Conservation (phyloP, 305 asterid genomes). For the Fraxinus latifolia region DNA sequence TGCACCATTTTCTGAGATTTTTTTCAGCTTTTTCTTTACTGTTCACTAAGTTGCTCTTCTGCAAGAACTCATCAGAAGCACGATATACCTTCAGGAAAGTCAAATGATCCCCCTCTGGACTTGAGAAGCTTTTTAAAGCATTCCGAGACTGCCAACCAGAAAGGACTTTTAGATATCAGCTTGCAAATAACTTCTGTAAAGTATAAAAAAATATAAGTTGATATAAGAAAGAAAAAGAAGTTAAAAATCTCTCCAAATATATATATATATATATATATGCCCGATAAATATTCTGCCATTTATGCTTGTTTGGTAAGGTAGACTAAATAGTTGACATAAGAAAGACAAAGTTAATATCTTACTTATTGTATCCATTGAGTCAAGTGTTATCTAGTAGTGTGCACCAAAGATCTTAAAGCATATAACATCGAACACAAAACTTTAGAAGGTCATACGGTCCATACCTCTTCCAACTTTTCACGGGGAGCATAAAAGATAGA, state of each 20-base stretch:
- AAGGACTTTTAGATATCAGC: slow-evolving; percentile 19
- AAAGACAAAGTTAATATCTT: background rate
- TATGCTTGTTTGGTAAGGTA: background rate
- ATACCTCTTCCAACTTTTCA: slow-evolving; percentile 94
- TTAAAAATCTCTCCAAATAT: background rate
- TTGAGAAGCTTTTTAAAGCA: slow-evolving; percentile 73
- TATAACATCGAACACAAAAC: background rate
- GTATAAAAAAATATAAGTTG: slow-evolving; percentile 8
- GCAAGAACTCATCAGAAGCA: slow-evolving; percentile 67
- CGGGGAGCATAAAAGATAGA: slow-evolving; percentile 91
- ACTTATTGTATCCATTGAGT: no score
- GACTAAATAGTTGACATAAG: slow-evolving; percentile 9
- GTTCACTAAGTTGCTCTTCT: slow-evolving; percentile 50
- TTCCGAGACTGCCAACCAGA: slow-evolving; percentile 57
- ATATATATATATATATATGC: background rate
- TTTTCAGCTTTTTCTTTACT: slow-evolving; percentile 72
- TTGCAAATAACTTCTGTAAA: slow-evolving; percentile 1
- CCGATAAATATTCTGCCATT: background rate
- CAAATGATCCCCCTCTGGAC: slow-evolving; percentile 89
- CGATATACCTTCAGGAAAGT: slow-evolving; percentile 81
- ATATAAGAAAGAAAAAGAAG: slow-evolving; percentile 9
- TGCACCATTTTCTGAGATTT: slow-evolving; percentile 90
- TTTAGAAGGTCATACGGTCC: slow-evolving; percentile 7
- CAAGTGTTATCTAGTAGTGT: background rate
- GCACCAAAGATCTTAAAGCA: background rate